phyloP scores from a whole-genome alignment of 352 stramenopile genomes.

The Globisporangium camurandrum region DNA sequence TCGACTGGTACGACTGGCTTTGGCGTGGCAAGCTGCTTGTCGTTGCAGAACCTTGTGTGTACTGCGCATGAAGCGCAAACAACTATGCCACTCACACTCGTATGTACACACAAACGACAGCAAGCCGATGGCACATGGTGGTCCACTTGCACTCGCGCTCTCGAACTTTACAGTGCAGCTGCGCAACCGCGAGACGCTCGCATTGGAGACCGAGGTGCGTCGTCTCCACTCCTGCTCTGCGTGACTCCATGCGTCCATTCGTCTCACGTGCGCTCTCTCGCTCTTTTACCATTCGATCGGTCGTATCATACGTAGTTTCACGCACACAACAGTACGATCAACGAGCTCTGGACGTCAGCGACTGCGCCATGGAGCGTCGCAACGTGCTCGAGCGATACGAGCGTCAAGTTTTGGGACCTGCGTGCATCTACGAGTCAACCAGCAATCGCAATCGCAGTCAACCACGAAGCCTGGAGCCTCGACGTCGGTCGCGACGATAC shows the following conservation, averaged over 20 bases:
- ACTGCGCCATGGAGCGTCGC: constrained; percentile 55
- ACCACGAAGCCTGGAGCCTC: constrained; percentile 74
- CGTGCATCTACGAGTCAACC: constrained; percentile 31
- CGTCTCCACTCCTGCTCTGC: background rate
- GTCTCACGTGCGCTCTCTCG: background rate
- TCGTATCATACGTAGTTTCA: constrained; percentile 30
- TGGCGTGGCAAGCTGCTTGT: too few species aligned
- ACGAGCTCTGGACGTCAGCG: constrained; percentile 74
- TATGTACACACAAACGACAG: too few species aligned
- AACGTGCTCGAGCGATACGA: constrained; percentile 81
- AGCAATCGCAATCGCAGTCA: constrained; percentile 52
- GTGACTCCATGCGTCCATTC: background rate
- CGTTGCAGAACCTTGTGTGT: too few species aligned
- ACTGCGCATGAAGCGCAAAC: too few species aligned
- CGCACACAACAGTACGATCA: constrained; percentile 71
- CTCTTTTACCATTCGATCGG: background rate
- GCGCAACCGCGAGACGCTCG: constrained; percentile 58
- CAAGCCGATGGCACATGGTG: constrained; percentile 53
- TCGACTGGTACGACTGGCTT: constrained; percentile 39
- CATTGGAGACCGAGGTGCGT: constrained; percentile 43
- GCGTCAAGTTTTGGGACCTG: constrained; percentile 83
- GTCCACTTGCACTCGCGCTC: constrained; percentile 54
- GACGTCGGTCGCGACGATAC: constrained; percentile 70
- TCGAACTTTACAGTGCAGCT: constrained; percentile 64
- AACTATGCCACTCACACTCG: too few species aligned